Conservation (phyloP, 31 red algal genomes). For the Asparagopsis taxiformis region DNA sequence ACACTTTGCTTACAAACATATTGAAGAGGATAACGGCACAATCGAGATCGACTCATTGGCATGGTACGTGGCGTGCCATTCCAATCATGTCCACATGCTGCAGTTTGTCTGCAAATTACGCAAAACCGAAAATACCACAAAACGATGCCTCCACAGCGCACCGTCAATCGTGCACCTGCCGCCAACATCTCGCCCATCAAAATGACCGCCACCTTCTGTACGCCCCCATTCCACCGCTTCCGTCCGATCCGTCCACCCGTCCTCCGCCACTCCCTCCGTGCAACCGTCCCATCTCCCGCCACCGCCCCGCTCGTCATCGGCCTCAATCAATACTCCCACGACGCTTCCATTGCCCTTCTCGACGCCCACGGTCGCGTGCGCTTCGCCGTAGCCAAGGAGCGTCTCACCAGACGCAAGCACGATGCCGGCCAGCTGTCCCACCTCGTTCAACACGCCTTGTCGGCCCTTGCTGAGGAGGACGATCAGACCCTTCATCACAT, state of each 20-base stretch:
- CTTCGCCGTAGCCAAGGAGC: constrained; percentile 78
- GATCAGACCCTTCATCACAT: constrained; percentile 2
- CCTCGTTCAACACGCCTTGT: constrained; percentile 55
- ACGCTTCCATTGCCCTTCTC: constrained; percentile 71
- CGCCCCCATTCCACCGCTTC: background rate
- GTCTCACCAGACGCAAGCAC: constrained; percentile 90
- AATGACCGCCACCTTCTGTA: background rate
- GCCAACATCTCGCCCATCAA: background rate
- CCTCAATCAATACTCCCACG: constrained; percentile 89
- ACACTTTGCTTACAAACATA: too few species aligned
- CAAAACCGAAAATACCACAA: too few species aligned
- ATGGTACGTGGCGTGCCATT: too few species aligned
- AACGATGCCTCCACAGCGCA: too few species aligned
- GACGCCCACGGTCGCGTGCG: constrained; percentile 55
- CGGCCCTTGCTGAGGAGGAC: constrained; percentile 9
- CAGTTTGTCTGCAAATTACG: too few species aligned
- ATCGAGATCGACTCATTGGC: too few species aligned
- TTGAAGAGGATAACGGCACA: too few species aligned
- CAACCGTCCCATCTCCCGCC: background rate
- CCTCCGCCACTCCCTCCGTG: background rate
- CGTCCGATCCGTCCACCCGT: background rate
- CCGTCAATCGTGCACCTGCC: background rate
- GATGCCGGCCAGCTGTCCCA: constrained; percentile 63
- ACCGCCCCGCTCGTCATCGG: constrained; percentile 62
- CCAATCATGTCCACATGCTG: too few species aligned